Percentiles rank a stretch among this genome's conserved stretches.
Conservation (phyloP, 2,329 filamentous ascomycete species). For the Monosporascus sp. region DNA sequence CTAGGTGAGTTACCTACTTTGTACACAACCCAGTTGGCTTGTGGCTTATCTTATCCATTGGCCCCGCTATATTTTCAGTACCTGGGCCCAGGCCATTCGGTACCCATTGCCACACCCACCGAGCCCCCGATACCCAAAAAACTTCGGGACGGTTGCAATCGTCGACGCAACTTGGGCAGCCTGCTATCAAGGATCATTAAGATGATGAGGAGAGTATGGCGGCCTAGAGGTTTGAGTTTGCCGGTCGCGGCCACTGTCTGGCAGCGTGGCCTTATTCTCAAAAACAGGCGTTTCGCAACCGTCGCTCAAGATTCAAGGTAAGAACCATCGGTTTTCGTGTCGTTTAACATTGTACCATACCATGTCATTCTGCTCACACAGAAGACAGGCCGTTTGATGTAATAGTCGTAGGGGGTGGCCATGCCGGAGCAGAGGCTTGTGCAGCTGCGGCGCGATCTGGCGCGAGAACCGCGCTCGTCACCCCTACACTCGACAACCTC, state of each 20-base stretch:
- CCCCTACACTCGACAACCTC: conserved; percentile 80
- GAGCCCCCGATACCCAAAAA: not conserved
- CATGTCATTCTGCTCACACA: not conserved
- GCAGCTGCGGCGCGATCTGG: conserved; percentile 85
- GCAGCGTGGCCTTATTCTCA: conserved; percentile 9
- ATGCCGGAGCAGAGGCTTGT: conserved; percentile 91
- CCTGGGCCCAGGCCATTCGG: not conserved
- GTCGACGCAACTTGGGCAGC: not conserved
- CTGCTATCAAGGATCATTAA: not conserved
- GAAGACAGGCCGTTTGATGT: conserved; percentile 71
- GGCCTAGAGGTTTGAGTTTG: conserved; percentile 21
- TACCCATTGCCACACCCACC: not conserved
- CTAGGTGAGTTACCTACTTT: too few relatives aligned
- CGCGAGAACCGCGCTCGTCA: conserved; percentile 83
- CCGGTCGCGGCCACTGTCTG: conserved; percentile 10
- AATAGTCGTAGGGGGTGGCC: conserved; percentile 89
- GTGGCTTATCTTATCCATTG: too few relatives aligned
- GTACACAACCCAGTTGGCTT: too few relatives aligned
- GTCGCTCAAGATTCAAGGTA: conserved; percentile 28
- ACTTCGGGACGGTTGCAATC: not conserved
- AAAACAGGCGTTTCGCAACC: conserved; percentile 24
- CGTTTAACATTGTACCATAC: too few relatives aligned
- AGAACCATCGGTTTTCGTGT: conserved; percentile 1
- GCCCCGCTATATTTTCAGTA: too few relatives aligned
- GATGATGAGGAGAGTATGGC: conserved; percentile 28